Base-by-base conservation (phyloP, 2,329 filamentous ascomycete genomes). In the Acrodontium crateriforme region DNA sequence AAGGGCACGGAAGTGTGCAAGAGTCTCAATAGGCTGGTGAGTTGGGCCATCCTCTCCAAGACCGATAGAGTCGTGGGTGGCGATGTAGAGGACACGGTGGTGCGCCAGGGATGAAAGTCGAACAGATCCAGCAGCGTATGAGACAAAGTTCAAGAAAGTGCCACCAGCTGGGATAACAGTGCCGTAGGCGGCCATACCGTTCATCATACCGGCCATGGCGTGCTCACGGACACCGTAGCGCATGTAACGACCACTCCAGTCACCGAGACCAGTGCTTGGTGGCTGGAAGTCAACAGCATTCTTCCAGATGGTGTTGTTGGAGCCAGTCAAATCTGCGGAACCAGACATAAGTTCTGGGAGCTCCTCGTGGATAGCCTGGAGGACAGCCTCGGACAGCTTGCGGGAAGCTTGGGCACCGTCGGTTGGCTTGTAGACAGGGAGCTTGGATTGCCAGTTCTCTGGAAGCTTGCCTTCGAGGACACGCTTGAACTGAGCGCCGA, bases 111-210 rank as follows among this genome's bases (percentile, higher is more conserved):
- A 76, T 19, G 85, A 93, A 37, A 98, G 75, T 63, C 89, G 87
- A 55, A 95, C 78, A 50, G 89, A 78, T 62, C 89, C 89, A 42
- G 89, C 84, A 45, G 82, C 87, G 59, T 98, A 98, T 15, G 87
- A 95, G 46, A 95, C 84, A 60, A 98, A 98, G 78, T 95, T 98
- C 47, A 98, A 70, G 77, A 98, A 98, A 50, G 89, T 95, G 63
- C 89, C 89, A 44, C 75, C 75, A 46, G 85, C 92, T 46, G 89
- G 89, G 54, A 98, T 78, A 53, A 94, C 68, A 52, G 84, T 92
- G 48, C 89, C 89, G 62, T 95, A 98, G 39, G 85, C 89, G 41
- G 84, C 74, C 35, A 98, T 69, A 65, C 89, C 89, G 69, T 93
- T 93, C 66, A 91, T 79, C 61, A 91, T 82, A 50, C 80, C 80